Percentiles rank a stretch among this genome's conserved stretches.
phyloP scores from a whole-genome alignment of 164 flowering plant species.

The Cinnamomum micranthum region DNA sequence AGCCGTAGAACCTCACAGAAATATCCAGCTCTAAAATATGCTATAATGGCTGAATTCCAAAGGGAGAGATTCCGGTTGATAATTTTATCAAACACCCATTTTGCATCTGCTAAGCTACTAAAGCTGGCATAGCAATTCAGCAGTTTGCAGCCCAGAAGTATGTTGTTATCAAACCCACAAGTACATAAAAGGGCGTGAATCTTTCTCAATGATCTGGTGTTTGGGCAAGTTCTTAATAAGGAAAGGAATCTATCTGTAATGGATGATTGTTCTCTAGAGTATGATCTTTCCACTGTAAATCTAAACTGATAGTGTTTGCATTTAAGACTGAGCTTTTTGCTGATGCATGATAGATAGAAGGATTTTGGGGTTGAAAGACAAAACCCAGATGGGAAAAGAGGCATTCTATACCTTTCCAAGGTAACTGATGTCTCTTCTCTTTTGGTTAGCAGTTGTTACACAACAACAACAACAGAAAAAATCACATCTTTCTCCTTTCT shows the following conservation, averaged over 20 bases:
- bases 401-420: conserved; percentile 4
- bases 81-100: conserved; percentile 32
- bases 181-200: conserved; percentile 31
- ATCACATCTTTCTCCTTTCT: too few relatives aligned
- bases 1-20: conserved; percentile 36
- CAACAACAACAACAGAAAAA: too few relatives aligned
- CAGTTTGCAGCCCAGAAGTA: conserved; percentile 41
- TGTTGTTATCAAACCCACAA: conserved; percentile 25
- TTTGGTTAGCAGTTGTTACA: too few relatives aligned
- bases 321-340: not conserved
- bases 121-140: conserved; percentile 33
- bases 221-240: conserved; percentile 23
- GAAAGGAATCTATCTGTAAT: conserved; percentile 20
- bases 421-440: too few relatives aligned
- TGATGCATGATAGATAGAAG: not conserved
- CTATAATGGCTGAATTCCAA: conserved; percentile 44
- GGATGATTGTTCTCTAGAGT: conserved; percentile 2
- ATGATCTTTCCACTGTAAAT: not conserved
- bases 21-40: conserved; percentile 36
- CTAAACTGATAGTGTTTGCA: not conserved
- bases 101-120: conserved; percentile 31
- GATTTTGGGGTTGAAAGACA: conserved; percentile 1
- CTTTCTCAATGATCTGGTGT: conserved; percentile 28
- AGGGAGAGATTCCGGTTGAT: conserved; percentile 25
- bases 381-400: conserved; percentile 14